Percentiles rank a stretch among this genome's conserved stretches.
phyloP scores from a whole-genome alignment of 1,139 yeast species.

The Debaryomycetaceae sp. region DNA sequence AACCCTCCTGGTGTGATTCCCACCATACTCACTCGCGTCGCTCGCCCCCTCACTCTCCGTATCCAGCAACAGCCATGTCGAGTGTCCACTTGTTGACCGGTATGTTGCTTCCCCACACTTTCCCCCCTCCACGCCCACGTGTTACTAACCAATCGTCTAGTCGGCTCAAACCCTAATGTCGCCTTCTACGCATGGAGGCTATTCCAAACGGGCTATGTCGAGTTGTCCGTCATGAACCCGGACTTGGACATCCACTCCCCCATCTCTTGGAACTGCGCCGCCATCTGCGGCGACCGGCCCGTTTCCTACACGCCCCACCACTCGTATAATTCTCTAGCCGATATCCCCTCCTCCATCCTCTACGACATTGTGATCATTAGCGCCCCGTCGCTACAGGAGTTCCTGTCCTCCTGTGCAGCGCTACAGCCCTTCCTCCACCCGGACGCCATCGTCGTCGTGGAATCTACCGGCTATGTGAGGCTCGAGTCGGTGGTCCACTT shows the following conservation, averaged over 20 bases:
- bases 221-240: slow-evolving; percentile 22
- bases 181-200: slow-evolving; percentile 43
- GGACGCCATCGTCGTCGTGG: slow-evolving; percentile 45
- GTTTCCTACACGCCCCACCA: slow-evolving; percentile 14
- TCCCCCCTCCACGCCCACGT: not conserved
- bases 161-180: slow-evolving; percentile 39
- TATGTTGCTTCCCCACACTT: slow-evolving; percentile 4
- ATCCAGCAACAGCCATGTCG: slow-evolving; percentile 9
- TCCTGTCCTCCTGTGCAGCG: slow-evolving; percentile 20
- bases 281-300: slow-evolving; percentile 1
- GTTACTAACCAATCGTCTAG: slow-evolving; percentile 6
- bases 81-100: slow-evolving; percentile 16
- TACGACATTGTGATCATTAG: slow-evolving; percentile 29
- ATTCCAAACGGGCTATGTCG: slow-evolving; percentile 25
- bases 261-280: slow-evolving; percentile 3
- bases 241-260: slow-evolving; percentile 2
- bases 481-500: slow-evolving; percentile 54
- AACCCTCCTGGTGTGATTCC: too few relatives aligned
- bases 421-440: slow-evolving; percentile 17
- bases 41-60: slow-evolving; percentile 1
- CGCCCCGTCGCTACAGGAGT: slow-evolving; percentile 31
- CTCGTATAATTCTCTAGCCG: slow-evolving; percentile 9
- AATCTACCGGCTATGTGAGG: slow-evolving; percentile 61
- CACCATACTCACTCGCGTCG: not conserved
- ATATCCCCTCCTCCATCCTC: slow-evolving; percentile 9